phyloP scores from a whole-genome alignment of 2,329 filamentous ascomycete species.

The Salinomyces thailandicus region DNA sequence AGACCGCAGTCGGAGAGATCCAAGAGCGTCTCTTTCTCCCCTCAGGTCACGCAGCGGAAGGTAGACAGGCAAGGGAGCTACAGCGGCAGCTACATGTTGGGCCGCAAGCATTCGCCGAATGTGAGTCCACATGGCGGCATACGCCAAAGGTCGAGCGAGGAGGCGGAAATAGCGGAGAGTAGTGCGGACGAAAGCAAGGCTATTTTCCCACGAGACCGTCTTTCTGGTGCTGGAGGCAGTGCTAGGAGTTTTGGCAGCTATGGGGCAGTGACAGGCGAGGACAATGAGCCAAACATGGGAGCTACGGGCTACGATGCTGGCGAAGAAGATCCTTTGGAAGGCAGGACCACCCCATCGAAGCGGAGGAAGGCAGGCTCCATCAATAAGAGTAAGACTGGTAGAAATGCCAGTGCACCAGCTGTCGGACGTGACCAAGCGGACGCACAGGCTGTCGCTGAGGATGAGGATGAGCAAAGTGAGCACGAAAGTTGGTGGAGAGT shows the following conservation, averaged over 20 bases:
- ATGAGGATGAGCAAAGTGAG: slow-evolving; percentile 15
- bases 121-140: slow-evolving; percentile 8
- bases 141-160: slow-evolving; percentile 8
- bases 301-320: slow-evolving; percentile 6
- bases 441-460: slow-evolving; percentile 3
- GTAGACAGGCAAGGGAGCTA: slow-evolving; percentile 10
- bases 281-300: slow-evolving; percentile 4
- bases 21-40: slow-evolving; percentile 16
- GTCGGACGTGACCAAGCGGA: slow-evolving; percentile 1
- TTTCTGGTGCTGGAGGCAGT: slow-evolving; percentile 3
- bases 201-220: slow-evolving; percentile 24
- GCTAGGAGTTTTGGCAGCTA: slow-evolving; percentile 8
- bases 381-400: slow-evolving; percentile 2
- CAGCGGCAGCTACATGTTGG: slow-evolving; percentile 6
- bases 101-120: slow-evolving; percentile 6
- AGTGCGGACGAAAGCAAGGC: slow-evolving; percentile 34
- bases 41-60: slow-evolving; percentile 7
- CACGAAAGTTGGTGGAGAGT: slow-evolving; percentile 42
- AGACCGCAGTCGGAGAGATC: slow-evolving; percentile 3
- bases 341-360: slow-evolving; percentile 4
- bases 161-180: slow-evolving; percentile 21
- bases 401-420: slow-evolving; percentile 4
- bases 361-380: slow-evolving; percentile 12
- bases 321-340: slow-evolving; percentile 2
- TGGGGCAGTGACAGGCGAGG: slow-evolving; percentile 13